These are phyloP conservation scores for Melampsora larici-populina DNA, from an alignment of 1,284 basidiomycete species.

Conservation along the genomic window DNA sequence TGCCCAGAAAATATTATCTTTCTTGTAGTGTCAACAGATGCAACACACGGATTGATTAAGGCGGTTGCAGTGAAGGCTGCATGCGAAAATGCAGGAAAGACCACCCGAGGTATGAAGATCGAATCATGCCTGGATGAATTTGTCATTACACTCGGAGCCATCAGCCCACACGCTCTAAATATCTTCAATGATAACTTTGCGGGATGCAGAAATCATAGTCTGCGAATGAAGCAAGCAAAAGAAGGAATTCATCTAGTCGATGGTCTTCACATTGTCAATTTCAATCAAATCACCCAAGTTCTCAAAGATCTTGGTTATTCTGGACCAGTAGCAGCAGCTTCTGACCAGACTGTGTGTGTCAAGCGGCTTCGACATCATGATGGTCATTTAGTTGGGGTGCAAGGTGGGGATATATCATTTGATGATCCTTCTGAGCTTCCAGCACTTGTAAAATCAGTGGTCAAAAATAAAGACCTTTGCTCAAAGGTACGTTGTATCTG, in stretches of 20 bases:
- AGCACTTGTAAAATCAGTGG: too few relatives aligned
- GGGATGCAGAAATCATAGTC: neutral
- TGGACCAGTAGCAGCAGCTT: neutral
- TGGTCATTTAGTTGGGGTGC: constrained; percentile 11
- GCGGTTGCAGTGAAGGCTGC: neutral
- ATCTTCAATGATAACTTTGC: constrained; percentile 8
- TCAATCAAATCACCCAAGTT: too few relatives aligned
- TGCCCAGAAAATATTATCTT: too few relatives aligned
- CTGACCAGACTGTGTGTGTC: neutral
- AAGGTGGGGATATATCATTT: too few relatives aligned
- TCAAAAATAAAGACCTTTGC: neutral
- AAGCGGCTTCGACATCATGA: neutral
- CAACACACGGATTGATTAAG: neutral
- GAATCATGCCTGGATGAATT: too few relatives aligned
- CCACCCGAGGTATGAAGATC: too few relatives aligned
- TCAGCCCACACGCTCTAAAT: too few relatives aligned
- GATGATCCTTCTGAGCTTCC: too few relatives aligned
- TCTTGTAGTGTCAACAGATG: too few relatives aligned
- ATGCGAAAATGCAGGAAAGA: constrained; percentile 1
- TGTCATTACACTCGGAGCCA: too few relatives aligned
- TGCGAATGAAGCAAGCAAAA: neutral
- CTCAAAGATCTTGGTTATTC: neutral
- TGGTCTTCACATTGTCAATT: constrained; percentile 8
- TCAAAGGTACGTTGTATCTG: neutral
- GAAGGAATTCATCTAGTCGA: neutral